phyloP scores from a whole-genome alignment of 306 rosid genomes.

The Gastrolobium villosum region DNA sequence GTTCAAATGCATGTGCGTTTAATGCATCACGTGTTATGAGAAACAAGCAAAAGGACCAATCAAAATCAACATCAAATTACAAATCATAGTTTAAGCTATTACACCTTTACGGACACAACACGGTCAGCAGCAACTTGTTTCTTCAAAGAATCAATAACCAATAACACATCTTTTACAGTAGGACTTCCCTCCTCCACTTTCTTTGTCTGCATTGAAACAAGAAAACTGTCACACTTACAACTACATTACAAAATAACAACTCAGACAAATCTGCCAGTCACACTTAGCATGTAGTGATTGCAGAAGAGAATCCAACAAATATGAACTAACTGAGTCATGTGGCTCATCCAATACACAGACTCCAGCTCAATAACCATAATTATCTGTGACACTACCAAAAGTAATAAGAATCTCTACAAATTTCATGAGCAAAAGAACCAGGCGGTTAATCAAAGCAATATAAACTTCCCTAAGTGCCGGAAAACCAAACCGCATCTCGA shows the following conservation, averaged over 20 bases:
- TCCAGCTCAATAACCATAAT: not conserved
- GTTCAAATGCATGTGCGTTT: slow-evolving; percentile 12
- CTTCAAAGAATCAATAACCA: slow-evolving; percentile 80
- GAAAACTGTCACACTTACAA: slow-evolving; percentile 11
- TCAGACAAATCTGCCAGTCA: slow-evolving; percentile 1
- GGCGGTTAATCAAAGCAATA: not conserved
- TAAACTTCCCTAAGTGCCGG: slow-evolving; percentile 12
- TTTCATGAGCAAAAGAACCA: not conserved
- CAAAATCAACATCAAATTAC: slow-evolving; percentile 34
- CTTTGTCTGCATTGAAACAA: slow-evolving; percentile 53
- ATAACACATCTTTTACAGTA: slow-evolving; percentile 62
- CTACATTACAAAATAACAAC: not conserved
- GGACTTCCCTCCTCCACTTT: slow-evolving; percentile 52
- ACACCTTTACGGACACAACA: slow-evolving; percentile 70
- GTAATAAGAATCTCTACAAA: not conserved
- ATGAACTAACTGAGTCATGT: not conserved
- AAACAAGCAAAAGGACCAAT: slow-evolving; percentile 25
- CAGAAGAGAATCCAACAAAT: not conserved
- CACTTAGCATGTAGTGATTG: not conserved
- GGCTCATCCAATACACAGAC: slow-evolving; percentile 5
- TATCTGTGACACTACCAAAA: not conserved
- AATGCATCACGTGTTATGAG: not conserved
- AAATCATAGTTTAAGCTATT: slow-evolving; percentile 29
- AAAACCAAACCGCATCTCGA: slow-evolving; percentile 7
- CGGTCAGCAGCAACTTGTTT: slow-evolving; percentile 77